Evolutionary conservation across 331 rosid genomes (phyloP).

Genomic region (Quercus tomentella): DNA sequence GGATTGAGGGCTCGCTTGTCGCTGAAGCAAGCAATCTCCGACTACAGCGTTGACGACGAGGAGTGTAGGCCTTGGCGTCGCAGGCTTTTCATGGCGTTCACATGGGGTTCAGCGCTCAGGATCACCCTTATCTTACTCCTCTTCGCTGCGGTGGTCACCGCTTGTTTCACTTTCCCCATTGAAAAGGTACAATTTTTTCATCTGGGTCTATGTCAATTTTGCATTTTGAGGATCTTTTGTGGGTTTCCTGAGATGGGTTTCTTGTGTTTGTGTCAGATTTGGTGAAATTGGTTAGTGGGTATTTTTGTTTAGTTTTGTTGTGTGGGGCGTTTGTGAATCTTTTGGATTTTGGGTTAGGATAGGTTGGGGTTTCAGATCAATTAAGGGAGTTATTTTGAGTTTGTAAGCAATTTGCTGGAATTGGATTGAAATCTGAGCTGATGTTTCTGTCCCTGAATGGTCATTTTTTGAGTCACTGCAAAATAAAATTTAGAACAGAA

Average conservation of each 20-base stretch:
- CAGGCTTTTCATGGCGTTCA: constrained; percentile 67
- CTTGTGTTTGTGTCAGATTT: constrained; percentile 3
- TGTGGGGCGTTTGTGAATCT: neutral
- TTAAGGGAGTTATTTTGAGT: neutral
- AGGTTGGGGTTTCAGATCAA: neutral
- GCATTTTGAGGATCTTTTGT: constrained; percentile 5
- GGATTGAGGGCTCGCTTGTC: constrained; percentile 89
- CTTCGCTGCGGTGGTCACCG: constrained; percentile 50
- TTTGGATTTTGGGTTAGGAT: neutral
- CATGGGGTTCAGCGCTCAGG: constrained; percentile 73
- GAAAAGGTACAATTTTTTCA: constrained; percentile 56
- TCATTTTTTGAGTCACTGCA: neutral
- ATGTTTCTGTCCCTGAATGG: neutral
- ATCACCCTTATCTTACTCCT: constrained; percentile 62
- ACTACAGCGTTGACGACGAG: constrained; percentile 52
- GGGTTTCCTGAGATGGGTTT: neutral
- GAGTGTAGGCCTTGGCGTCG: constrained; percentile 93
- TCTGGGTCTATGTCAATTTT: constrained; percentile 2
- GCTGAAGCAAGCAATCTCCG: constrained; percentile 58
- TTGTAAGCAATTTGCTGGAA: neutral
- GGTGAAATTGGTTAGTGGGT: neutral
- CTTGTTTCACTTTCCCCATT: constrained; percentile 85
- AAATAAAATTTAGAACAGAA: neutral
- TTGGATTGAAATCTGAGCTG: neutral
- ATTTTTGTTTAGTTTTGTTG: neutral